Evolutionary conservation across 345 rosid species (phyloP), one percentile per base, ranked within the genome.

Genomic region (Cardamine occulta): DNA sequence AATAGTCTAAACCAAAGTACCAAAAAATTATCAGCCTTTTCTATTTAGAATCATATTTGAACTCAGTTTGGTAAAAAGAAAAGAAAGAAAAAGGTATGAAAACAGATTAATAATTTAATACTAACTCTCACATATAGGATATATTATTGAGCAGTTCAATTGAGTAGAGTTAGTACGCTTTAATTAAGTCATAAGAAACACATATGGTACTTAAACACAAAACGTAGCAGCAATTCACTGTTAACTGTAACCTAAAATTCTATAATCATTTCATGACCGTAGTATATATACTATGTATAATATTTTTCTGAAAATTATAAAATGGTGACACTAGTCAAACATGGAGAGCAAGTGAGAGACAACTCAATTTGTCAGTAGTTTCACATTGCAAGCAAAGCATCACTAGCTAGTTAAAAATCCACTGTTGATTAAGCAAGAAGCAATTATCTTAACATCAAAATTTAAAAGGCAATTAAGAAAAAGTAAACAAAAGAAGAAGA

Each of bases 321-420:
- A 71, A 72, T 35, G 52, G 26, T 54, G 63, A 12, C 54, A 63
- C 76, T 37, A 63, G 63, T 53, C 24, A 64, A 64, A 65, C 71
- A 55, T 64, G 64, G 47, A 17, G 40, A 28, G 67, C 47, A 47
- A 64, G 48, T 35, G 39, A 5, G 11, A 1, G 42, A 24, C 29
- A 1, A 32, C 69, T 73, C 24, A 63, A 73, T n/a, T 28, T 63
- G 17, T 19, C 55, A 54, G 29, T 60, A 39, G 31, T 19, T 47
- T 34, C 58, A 71, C n/a, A 59, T 17, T 72, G 62, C 63, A 73
- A 73, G 69, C 62, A 39, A 72, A 62, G 13, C 42, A 62, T 61
- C 31, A 26, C 21, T 49, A 35, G 13, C 40, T 37, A 37, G 9
- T 13, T 39, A 61, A 4, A 4, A 14, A 24, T 12, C 13, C 47